Evolutionary conservation across 495 filamentous ascomycete species (phyloP).

Genomic region (Sphaerosporella brunnea): DNA sequence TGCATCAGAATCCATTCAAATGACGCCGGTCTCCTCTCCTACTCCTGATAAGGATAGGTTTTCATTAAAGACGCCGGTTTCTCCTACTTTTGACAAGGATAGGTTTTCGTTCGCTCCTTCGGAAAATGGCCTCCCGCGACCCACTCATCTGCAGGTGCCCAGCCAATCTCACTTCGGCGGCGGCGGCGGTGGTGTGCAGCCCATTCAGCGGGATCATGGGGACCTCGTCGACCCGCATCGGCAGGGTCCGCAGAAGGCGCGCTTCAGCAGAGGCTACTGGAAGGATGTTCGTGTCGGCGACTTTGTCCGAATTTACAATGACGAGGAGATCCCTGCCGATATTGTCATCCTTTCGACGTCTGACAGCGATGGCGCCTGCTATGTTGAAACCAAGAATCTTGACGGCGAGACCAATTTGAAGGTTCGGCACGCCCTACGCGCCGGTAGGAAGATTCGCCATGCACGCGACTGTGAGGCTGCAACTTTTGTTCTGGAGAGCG

Average conservation of each 20-base stretch:
- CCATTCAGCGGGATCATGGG: constrained; percentile 41
- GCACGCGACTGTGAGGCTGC: constrained; percentile 79
- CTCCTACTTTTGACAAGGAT: constrained; percentile 45
- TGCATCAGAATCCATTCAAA: constrained; percentile 46
- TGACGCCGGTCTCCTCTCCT: constrained; percentile 87
- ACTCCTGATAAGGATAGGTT: constrained; percentile 36
- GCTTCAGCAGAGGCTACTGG: constrained; percentile 86
- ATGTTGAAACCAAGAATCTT: constrained; percentile 94
- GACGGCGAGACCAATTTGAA: constrained; percentile 98
- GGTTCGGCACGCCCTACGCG: constrained; percentile 76
- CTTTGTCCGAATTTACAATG: constrained; percentile 90
- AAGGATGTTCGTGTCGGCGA: constrained; percentile 93
- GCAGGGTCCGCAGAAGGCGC: constrained; percentile 41
- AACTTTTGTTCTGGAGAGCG: constrained; percentile 78
- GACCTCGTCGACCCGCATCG: constrained; percentile 43
- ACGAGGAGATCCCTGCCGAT: constrained; percentile 90
- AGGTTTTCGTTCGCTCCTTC: constrained; percentile 20
- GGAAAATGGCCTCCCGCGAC: constrained; percentile 11
- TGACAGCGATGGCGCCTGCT: constrained; percentile 85
- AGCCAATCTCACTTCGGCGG: constrained; percentile 16
- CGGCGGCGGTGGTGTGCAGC: too few species aligned
- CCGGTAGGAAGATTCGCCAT: constrained; percentile 67
- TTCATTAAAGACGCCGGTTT: constrained; percentile 88
- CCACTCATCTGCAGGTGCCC: constrained; percentile 24
- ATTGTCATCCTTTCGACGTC: constrained; percentile 91